These are phyloP conservation scores for Musa itinerans DNA, from an alignment of 176 grass and related monocot species.

Conservation along the genomic window DNA sequence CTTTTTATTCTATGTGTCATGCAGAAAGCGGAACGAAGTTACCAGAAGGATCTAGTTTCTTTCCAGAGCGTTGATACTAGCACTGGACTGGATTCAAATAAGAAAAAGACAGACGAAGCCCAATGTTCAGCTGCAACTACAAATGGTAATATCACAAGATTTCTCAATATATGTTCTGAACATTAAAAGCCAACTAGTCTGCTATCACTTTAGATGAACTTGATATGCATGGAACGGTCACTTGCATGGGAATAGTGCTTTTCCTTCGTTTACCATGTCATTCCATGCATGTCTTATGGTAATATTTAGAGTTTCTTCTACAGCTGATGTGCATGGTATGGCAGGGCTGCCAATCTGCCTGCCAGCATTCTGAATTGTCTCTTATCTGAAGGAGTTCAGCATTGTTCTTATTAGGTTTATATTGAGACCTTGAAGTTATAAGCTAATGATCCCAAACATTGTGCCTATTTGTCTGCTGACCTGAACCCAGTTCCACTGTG, in stretches of 20 bases:
- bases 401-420: too few species aligned
- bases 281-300: not conserved
- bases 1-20: not conserved
- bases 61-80: constrained; percentile 21
- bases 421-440: too few species aligned
- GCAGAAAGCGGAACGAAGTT: constrained; percentile 90
- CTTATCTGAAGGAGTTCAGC: not conserved
- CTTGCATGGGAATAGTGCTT: not conserved
- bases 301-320: not conserved
- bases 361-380: not conserved
- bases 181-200: constrained; percentile 7
- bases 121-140: constrained; percentile 42
- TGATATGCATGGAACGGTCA: not conserved
- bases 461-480: not conserved
- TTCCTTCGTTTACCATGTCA: not conserved
- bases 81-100: constrained; percentile 30
- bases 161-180: constrained; percentile 18
- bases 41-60: constrained; percentile 65
- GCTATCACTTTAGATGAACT: not conserved
- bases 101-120: constrained; percentile 34
- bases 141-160: constrained; percentile 47
- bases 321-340: not conserved
- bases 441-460: not conserved
- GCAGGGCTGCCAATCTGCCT: not conserved
- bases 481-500: not conserved